phyloP scores from a whole-genome alignment of 768 basidiomycete species.

The Psilocybe cubensis region DNA sequence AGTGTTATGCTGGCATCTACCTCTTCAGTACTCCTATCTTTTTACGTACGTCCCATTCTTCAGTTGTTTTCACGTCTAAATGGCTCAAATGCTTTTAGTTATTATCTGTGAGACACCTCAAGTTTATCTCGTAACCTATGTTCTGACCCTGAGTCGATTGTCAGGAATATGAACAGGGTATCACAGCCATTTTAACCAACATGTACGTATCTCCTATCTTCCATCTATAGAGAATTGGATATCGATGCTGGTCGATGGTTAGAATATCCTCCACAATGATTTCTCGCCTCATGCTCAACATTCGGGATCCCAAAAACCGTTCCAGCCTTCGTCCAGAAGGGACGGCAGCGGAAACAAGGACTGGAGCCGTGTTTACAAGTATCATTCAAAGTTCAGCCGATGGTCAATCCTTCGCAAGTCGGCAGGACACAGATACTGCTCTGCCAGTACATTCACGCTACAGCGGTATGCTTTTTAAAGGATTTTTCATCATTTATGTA shows the following conservation, averaged over 20 bases:
- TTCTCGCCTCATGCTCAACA: slow-evolving; percentile 26
- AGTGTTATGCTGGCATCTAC: slow-evolving; percentile 23
- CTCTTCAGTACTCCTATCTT: slow-evolving; percentile 18
- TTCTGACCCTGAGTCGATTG: background rate
- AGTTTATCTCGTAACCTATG: background rate
- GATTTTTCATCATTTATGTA: background rate
- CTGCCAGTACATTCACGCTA: background rate
- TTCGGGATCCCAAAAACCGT: slow-evolving; percentile 25
- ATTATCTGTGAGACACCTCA: slow-evolving; percentile 5
- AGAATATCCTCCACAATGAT: slow-evolving; percentile 24
- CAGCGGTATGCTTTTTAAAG: background rate
- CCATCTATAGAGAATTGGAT: background rate
- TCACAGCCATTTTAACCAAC: slow-evolving; percentile 30
- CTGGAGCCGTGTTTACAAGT: background rate
- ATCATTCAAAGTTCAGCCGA: background rate
- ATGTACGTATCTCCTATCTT: slow-evolving; percentile 21
- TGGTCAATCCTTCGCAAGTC: background rate
- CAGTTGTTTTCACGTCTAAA: background rate
- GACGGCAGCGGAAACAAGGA: background rate
- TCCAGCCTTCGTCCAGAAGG: background rate
- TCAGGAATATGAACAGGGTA: slow-evolving; percentile 25
- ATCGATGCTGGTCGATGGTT: background rate
- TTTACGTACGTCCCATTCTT: slow-evolving; percentile 13
- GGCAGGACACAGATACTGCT: background rate
- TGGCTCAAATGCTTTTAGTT: background rate